Conservation (phyloP, 306 rosid genomes). For the Abrus pulchellus region DNA sequence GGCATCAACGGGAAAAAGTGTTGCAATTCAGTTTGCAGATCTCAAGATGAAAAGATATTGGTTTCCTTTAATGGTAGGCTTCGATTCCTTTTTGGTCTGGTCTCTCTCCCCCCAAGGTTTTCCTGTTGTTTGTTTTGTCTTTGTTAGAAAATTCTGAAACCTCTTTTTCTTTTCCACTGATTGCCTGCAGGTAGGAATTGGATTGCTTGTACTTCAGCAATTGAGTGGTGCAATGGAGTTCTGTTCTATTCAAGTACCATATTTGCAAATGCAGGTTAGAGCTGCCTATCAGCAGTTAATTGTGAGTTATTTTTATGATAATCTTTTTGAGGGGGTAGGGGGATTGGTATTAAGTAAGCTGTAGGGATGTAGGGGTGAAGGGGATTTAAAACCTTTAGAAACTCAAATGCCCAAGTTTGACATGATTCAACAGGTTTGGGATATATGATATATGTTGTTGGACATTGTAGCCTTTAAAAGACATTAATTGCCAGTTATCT, state of each 20-base stretch:
- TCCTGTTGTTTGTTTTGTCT: constrained; percentile 34
- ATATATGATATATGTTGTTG: constrained; percentile 12
- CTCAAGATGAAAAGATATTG: constrained; percentile 86
- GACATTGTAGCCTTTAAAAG: background rate
- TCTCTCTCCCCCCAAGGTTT: constrained; percentile 37
- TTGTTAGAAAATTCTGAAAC: background rate
- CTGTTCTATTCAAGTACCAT: constrained; percentile 87
- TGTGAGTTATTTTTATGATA: background rate
- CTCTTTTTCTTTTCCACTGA: background rate
- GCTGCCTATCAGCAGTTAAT: constrained; percentile 20
- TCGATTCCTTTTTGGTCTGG: constrained; percentile 6
- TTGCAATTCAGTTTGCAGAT: constrained; percentile 72
- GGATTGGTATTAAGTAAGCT: constrained; percentile 2
- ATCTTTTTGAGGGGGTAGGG: constrained; percentile 11
- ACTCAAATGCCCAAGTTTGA: background rate
- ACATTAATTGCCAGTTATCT: too few species aligned
- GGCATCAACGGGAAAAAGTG: constrained; percentile 66
- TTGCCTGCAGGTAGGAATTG: constrained; percentile 76
- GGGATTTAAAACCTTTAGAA: constrained; percentile 20
- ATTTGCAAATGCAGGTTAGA: constrained; percentile 79
- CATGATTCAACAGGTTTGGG: constrained; percentile 26
- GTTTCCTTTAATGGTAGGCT: constrained; percentile 75
- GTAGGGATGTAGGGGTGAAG: background rate
- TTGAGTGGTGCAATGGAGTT: constrained; percentile 85
- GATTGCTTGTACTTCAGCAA: constrained; percentile 83